Evolutionary conservation across 2,329 filamentous ascomycete species (phyloP), one percentile per base, ranked within the genome.

Genomic region (Cadophora luteo-olivacea): DNA sequence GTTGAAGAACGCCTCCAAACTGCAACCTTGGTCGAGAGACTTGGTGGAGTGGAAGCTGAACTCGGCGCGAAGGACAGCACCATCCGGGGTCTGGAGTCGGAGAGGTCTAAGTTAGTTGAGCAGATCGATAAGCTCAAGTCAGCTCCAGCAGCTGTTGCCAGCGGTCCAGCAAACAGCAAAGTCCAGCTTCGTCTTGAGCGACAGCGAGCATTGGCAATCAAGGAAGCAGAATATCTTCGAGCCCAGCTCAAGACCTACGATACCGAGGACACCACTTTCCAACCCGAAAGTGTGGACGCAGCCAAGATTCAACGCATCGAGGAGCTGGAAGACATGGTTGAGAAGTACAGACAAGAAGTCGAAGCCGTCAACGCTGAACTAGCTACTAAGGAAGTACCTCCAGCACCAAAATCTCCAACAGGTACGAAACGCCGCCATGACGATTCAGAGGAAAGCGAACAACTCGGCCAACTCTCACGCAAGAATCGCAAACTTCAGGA

Each of bases 201-300:
- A 68, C 95, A 98, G 78, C 92, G 93, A 68, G 88, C 86, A 0
- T 85, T 99, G 8, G 93, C 94, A 0, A 85, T 93, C 29, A 97
- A 97, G 77, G 97, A 99, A 78, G 93, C 96, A 0, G 94, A 97
- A 73, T 97, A 97, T 78, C 86, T 99, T 7, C 92, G 96, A 25
- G 95, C 93, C 0, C 96, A 99, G 79, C 85, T 98, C 65, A 94
- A 94, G 80, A 91, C 92, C 0, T 91, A 97, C 69, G 93, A 98
- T 75, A 87, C 89, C 0, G 96, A 99, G 79, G 94, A 98, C 75
- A 88, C 89, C 64, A 94, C 94, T 0, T 92, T 97, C 81, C 89
- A 95, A 66, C 89, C 92, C 0, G 92, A 93, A 41, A 89, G 87
- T 54, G 91, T 92, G 65, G 93, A 99, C 75, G 87, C 91, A 72